Evolutionary conservation across 2,329 filamentous ascomycete species (phyloP).

Genomic region (Ceratocystis cacaofunesta): DNA sequence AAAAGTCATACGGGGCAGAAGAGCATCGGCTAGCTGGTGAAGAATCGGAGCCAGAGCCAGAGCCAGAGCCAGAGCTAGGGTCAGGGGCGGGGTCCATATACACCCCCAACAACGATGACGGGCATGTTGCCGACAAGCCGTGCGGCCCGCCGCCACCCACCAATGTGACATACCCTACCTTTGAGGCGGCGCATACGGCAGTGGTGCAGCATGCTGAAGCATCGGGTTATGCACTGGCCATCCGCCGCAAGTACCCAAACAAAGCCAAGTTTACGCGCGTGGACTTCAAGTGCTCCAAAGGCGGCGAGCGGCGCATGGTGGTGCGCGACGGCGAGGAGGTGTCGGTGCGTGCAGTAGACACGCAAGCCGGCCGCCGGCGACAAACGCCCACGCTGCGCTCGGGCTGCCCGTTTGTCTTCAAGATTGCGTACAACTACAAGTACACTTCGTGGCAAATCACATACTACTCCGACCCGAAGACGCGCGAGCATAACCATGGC

Average conservation of each 20-base stretch:
- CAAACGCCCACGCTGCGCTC: neutral
- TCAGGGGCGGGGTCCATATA: too few species aligned
- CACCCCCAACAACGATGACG: too few species aligned
- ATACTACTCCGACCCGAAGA: neutral
- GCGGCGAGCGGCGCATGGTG: neutral
- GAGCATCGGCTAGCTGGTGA: too few species aligned
- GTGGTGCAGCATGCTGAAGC: neutral
- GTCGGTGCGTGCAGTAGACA: neutral
- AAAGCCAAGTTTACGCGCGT: neutral
- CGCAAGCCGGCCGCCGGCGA: neutral
- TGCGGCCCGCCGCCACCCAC: neutral
- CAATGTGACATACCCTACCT: neutral
- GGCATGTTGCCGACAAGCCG: neutral
- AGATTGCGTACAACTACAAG: neutral
- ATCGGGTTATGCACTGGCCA: neutral
- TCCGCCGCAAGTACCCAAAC: neutral
- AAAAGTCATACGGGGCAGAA: too few species aligned
- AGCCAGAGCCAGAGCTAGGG: too few species aligned
- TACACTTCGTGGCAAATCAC: neutral
- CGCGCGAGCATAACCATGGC: neutral
- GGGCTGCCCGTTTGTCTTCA: neutral
- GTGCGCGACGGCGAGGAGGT: neutral
- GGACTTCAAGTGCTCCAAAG: neutral
- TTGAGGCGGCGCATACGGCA: neutral
- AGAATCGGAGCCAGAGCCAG: too few species aligned